Percentiles rank a stretch among this genome's conserved stretches.
phyloP scores from a whole-genome alignment of 2,329 filamentous ascomycete genomes.

The Diaporthe batatas region DNA sequence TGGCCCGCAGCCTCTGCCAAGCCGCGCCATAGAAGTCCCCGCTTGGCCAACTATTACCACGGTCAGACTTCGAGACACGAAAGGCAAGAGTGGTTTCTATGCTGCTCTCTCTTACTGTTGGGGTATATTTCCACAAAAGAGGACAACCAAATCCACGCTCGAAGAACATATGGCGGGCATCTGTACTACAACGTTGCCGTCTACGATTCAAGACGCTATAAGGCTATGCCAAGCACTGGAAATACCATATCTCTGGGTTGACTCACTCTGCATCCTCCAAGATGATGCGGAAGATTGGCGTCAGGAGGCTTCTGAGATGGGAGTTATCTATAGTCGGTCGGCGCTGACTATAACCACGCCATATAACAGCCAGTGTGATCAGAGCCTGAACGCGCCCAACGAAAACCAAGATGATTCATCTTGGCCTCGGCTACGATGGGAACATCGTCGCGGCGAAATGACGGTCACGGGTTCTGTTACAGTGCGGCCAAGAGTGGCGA shows the following conservation, averaged over 20 bases:
- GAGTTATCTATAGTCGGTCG: neutral
- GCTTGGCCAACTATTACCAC: accelerated
- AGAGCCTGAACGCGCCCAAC: neutral
- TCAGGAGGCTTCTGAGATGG: neutral
- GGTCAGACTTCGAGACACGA: neutral
- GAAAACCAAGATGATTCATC: accelerated
- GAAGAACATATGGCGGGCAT: neutral
- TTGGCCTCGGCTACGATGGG: neutral
- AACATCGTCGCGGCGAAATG: neutral
- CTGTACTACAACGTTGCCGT: neutral
- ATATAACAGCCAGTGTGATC: neutral
- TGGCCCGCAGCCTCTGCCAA: neutral
- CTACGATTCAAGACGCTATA: neutral
- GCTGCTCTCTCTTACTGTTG: conserved; percentile 4
- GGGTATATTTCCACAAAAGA: neutral
- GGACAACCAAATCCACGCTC: neutral
- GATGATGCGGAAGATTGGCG: neutral
- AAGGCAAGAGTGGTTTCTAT: neutral
- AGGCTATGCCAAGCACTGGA: neutral
- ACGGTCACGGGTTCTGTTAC: neutral
- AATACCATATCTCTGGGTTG: neutral
- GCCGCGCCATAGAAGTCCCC: neutral
- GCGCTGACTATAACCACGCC: conserved; percentile 4
- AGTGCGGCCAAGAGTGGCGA: neutral
- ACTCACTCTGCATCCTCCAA: neutral